A percentile compares a stretch with the other conserved stretches of the same genome.
Evolutionary conservation across 176 grass and related monocot species (phyloP).

Genomic region (Aegilops tauschii): DNA sequence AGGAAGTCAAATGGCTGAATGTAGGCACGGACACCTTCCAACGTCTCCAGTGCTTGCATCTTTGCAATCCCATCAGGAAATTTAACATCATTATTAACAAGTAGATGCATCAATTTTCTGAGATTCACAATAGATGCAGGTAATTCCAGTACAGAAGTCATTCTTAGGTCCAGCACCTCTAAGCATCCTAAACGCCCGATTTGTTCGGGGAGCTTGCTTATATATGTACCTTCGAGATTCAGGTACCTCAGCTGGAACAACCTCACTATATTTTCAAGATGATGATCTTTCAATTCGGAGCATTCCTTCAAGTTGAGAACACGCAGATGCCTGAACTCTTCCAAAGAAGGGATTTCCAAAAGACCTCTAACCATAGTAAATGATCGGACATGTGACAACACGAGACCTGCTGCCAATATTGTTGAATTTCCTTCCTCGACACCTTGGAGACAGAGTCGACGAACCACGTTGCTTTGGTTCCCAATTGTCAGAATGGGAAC

Average conservation of each 20-base stretch:
- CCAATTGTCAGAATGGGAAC: neutral
- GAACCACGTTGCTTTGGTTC: neutral
- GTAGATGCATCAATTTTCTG: neutral
- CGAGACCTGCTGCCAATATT: neutral
- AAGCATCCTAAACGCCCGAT: neutral
- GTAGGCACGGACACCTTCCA: too few species aligned
- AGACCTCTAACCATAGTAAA: neutral
- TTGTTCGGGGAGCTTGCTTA: neutral
- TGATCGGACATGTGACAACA: neutral
- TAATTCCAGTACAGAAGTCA: fast-evolving
- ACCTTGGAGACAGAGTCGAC: neutral
- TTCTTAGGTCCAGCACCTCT: neutral
- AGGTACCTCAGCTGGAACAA: neutral
- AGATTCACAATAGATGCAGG: neutral
- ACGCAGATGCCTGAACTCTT: neutral
- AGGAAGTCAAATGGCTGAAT: too few species aligned
- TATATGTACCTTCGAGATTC: fast-evolving
- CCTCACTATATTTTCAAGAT: neutral
- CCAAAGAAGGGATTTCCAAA: neutral
- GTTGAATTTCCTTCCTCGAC: fast-evolving
- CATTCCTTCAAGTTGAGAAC: neutral
- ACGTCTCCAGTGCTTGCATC: too few species aligned
- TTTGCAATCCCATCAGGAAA: too few species aligned
- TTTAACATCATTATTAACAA: fast-evolving
- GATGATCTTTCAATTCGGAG: fast-evolving